Base-by-base conservation (phyloP, 1,284 basidiomycete species). In the Trichosporon coremiiforme region DNA sequence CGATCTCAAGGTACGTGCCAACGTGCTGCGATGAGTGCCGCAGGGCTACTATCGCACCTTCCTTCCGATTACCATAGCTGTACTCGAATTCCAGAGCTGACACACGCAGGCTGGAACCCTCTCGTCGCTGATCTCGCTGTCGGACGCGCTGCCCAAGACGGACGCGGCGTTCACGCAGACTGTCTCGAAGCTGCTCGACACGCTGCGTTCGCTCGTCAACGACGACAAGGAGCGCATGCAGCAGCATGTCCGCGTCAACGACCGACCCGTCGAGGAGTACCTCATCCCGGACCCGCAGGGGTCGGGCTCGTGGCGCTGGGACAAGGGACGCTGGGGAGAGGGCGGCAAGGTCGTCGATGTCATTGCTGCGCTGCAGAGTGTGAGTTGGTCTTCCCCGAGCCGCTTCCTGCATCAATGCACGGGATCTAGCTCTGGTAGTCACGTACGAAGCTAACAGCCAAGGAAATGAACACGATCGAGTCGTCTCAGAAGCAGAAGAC, bases 161-260 rank as follows among this genome's bases (percentile, higher is more conserved):
- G 97, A 99, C 76, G 81, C 87, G n/a, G 88, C 88, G 85, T 95
- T 97, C 85, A 98, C 93, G 2, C 85, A 88, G 25, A 89, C 90
- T 12, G 91, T 96, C 70, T 92, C 92, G 72, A 98, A 98, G 87
- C 91, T 92, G 29, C 93, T 98, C 70, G 97, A 99, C 79, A 95
- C 94, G 0, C 87, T 98, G 65, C 91, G 95, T 64, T 93, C 91
- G 74, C 87, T 99, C 67, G 85, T 96, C 67, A 95, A 94, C 79
- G 95, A 97, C 76, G 94, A 97, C 79, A 88, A 91, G 10, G 80
- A 86, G 55, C 94, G 94, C 81, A 87, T 98, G 41, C 85, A 88
- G 22, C 92, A 94, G 80, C 94, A 98, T 79, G 80, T 82, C 1
- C 74, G 82, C 47, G 90, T 98, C 25, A 91, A 97, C 76, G 94